phyloP scores from a whole-genome alignment of 1,284 basidiomycete genomes.

The Irpex sp. region DNA sequence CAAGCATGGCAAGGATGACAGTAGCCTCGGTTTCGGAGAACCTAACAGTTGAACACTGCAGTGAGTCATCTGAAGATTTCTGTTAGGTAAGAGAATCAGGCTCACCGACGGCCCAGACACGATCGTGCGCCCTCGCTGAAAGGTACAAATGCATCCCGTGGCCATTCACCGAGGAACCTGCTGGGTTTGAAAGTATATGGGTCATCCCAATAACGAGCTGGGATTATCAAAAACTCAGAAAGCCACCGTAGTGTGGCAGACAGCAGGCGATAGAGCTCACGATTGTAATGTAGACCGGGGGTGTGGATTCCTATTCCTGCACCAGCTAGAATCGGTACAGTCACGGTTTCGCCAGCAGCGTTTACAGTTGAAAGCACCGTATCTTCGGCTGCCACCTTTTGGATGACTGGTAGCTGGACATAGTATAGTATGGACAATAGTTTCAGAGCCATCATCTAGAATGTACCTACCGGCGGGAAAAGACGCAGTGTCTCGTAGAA shows the following conservation, averaged over 20 bases:
- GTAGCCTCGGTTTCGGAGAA: constrained; percentile 32
- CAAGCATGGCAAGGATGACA: constrained; percentile 44
- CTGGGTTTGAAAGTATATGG: constrained; percentile 46
- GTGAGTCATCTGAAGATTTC: too few relatives aligned
- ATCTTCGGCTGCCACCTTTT: constrained; percentile 47
- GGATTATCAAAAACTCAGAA: not conserved
- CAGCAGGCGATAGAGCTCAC: constrained; percentile 7
- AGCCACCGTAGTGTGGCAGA: not conserved
- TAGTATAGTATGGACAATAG: not conserved
- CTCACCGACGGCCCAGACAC: constrained; percentile 14
- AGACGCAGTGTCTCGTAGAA: constrained; percentile 56
- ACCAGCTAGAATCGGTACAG: constrained; percentile 43
- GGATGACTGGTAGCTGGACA: constrained; percentile 38
- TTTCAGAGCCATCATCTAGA: not conserved
- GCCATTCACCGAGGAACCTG: constrained; percentile 48
- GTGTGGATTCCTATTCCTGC: constrained; percentile 34
- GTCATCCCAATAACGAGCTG: constrained; percentile 52
- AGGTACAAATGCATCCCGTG: constrained; percentile 47
- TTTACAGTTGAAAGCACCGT: constrained; percentile 35
- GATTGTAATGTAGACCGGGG: constrained; percentile 38
- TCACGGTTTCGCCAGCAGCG: constrained; percentile 31
- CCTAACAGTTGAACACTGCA: constrained; percentile 5
- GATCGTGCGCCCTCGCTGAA: constrained; percentile 43
- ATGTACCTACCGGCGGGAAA: constrained; percentile 45
- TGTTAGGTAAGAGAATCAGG: not conserved